phyloP scores from a whole-genome alignment of 139 green algal species.

The Coelastrella sp. region DNA sequence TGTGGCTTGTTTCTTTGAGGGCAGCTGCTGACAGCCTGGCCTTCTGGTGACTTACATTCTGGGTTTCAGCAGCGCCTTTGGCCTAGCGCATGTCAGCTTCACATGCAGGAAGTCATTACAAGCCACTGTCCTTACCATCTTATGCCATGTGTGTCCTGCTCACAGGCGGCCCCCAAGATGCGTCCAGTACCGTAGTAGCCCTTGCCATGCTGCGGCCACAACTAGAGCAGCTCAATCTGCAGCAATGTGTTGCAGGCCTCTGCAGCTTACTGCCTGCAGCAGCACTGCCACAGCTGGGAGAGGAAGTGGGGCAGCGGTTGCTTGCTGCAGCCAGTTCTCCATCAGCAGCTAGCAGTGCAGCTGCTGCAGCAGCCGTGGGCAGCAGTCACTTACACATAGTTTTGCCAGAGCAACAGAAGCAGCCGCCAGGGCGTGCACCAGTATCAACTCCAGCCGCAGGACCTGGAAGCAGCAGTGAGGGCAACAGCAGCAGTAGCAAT shows the following conservation, averaged over 20 bases:
- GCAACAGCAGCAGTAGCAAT: conserved; percentile 24
- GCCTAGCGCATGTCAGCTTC: too few relatives aligned
- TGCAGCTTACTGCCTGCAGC: conserved; percentile 38
- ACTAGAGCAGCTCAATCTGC: conserved; percentile 36
- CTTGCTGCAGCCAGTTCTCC: not conserved
- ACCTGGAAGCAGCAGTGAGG: not conserved
- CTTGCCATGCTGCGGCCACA: conserved; percentile 45
- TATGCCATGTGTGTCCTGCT: not conserved
- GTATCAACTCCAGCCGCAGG: not conserved
- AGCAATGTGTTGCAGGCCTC: conserved; percentile 22
- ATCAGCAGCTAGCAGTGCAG: not conserved
- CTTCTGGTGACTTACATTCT: too few relatives aligned
- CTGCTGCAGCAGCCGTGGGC: not conserved
- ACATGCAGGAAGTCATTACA: too few relatives aligned
- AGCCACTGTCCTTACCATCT: too few relatives aligned
- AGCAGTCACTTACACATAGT: not conserved
- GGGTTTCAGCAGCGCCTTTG: too few relatives aligned
- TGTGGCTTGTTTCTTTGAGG: too few relatives aligned
- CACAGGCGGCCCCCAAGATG: conserved; percentile 26
- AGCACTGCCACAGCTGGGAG: conserved; percentile 2
- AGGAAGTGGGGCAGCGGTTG: not conserved
- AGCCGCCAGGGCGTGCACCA: not conserved
- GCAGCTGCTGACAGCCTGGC: too few relatives aligned
- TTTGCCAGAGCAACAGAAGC: not conserved
- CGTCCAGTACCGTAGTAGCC: conserved; percentile 14